Base-by-base conservation (phyloP, 495 filamentous ascomycete species). In the Xanthoparmelia taractica region DNA sequence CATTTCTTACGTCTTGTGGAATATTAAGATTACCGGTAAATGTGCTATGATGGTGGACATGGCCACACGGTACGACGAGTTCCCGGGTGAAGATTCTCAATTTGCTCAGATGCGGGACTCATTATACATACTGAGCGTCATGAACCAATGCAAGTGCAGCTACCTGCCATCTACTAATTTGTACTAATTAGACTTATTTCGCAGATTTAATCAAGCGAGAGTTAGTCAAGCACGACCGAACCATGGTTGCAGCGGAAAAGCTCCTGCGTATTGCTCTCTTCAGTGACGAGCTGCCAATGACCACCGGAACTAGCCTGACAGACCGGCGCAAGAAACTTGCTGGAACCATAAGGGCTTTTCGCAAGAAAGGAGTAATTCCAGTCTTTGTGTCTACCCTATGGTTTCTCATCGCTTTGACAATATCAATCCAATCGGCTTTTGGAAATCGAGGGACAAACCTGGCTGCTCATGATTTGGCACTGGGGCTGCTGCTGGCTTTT, bases 401-500 rank as follows among this genome's bases (percentile, higher is more conserved):
- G 70, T 75, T 76, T 63, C 31, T 68, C 18, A 47, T 73, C 45
- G 66, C 74, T 18, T 69, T 78, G 33, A 71, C 64, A 27, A 70
- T 81, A 25, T 78, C 77, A 1, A 75, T 81, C n/a, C 69, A 75
- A n/a, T 33, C 67, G 57, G 74, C 79, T 1, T 82, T 82, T 67
- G 70, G 67, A 12, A 58, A 69, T 11, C 38, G 79, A 3, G 80
- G 76, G 0, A 64, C 67, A 31, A 73, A 75, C 33, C 65, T 70
- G 10, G 75, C 71, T 3, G 75, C 80, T 4, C 80, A 82, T 48
- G 66, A 75, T 50, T 71, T 82, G 2, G 80, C 77, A 0, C 64
- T 82, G 2, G 80, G 80, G 4, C 60, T 80, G 2, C 58, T 82
- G 11, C 65, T 82, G 25, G 67, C 71, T 6, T 82, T 79, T 80